These are phyloP conservation scores for Pochonia chlamydosporia DNA, from an alignment of 2,329 filamentous ascomycete species.

Conservation along the genomic window DNA sequence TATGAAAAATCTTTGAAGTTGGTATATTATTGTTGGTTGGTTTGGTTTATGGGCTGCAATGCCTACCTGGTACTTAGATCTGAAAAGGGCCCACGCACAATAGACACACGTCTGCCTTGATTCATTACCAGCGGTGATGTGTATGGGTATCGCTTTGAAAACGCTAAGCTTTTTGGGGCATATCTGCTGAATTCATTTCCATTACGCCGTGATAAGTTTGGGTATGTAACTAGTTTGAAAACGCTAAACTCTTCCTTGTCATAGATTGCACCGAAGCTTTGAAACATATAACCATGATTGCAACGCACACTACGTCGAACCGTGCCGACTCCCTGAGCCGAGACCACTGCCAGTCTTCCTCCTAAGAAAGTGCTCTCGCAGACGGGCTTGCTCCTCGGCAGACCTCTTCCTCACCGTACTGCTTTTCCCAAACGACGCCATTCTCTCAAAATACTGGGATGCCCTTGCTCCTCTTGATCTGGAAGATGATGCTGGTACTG, in stretches of 20 bases:
- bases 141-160: too few relatives aligned
- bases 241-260: too few relatives aligned
- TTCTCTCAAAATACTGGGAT: constrained; percentile 18
- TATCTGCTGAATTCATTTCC: too few relatives aligned
- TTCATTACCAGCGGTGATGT: too few relatives aligned
- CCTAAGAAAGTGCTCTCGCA: constrained; percentile 22
- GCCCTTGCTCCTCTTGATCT: constrained; percentile 11
- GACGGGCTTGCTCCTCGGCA: constrained; percentile 16
- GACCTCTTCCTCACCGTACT: constrained; percentile 9
- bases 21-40: background rate
- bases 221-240: too few relatives aligned
- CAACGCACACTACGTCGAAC: background rate
- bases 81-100: constrained; percentile 22
- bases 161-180: too few relatives aligned
- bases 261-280: background rate
- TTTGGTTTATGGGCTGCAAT: background rate
- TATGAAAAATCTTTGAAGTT: background rate
- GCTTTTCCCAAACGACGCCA: constrained; percentile 11
- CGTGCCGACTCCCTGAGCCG: constrained; percentile 7
- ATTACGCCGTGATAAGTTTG: too few relatives aligned
- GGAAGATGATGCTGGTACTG: constrained; percentile 11
- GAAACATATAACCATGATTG: too few relatives aligned
- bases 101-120: constrained; percentile 14
- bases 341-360: constrained; percentile 11
- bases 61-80: background rate